Percentiles rank a stretch among this genome's conserved stretches.
Conservation (phyloP, 306 rosid species). For the Senna siamea region DNA sequence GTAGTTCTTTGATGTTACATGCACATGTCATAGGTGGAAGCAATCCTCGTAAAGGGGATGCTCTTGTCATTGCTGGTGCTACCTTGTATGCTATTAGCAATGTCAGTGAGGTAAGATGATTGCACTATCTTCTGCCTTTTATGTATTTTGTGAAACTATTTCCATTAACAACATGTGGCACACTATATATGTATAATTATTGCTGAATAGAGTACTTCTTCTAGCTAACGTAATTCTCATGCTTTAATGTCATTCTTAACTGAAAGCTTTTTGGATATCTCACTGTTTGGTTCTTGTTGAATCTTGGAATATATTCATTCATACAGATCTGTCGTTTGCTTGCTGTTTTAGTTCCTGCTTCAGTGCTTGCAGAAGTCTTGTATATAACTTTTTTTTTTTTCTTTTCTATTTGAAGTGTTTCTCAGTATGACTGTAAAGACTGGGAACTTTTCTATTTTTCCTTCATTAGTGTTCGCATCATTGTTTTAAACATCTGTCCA, state of each 20-base stretch:
- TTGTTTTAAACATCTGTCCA: neutral
- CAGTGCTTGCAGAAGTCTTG: neutral
- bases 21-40: conserved; percentile 68
- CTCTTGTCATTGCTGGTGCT: conserved; percentile 76
- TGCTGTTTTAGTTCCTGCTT: neutral
- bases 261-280: neutral
- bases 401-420: neutral
- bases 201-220: neutral
- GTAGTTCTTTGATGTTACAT: conserved; percentile 35
- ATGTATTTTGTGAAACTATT: neutral
- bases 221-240: neutral
- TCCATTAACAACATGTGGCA: conserved; percentile 9
- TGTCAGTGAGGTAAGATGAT: conserved; percentile 74
- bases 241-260: neutral
- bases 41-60: conserved; percentile 67
- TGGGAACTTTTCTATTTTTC: neutral
- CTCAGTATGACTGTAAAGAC: neutral
- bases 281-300: neutral
- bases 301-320: neutral
- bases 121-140: neutral
- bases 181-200: conserved; percentile 8
- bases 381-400: neutral
- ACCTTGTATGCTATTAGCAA: conserved; percentile 79
- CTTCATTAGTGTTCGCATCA: neutral
- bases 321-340: neutral